Evolutionary conservation across 2,329 filamentous ascomycete species (phyloP).

Genomic region (Coleophoma cylindrospora): DNA sequence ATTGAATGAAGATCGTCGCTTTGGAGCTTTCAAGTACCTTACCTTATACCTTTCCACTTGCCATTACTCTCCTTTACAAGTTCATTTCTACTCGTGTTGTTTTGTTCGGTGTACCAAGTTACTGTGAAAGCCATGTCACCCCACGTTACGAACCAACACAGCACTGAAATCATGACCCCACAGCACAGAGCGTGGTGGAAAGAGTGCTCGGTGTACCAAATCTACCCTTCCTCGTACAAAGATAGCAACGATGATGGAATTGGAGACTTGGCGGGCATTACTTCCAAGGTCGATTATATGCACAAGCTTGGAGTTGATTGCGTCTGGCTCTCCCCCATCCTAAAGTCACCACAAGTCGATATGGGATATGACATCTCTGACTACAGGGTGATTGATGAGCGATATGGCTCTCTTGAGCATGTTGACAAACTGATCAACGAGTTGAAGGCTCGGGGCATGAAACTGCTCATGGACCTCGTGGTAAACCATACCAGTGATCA

Average conservation of each 20-base stretch:
- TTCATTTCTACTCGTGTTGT: too few relatives aligned
- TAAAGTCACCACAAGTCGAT: slow-evolving; percentile 58
- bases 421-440: slow-evolving; percentile 58
- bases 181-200: slow-evolving; percentile 30
- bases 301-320: slow-evolving; percentile 56
- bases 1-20: too few relatives aligned
- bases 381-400: slow-evolving; percentile 60
- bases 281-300: slow-evolving; percentile 57
- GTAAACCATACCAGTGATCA: slow-evolving; percentile 58
- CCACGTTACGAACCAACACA: not conserved
- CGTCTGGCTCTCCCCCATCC: slow-evolving; percentile 65
- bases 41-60: too few relatives aligned
- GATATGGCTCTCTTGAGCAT: slow-evolving; percentile 63
- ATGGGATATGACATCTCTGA: slow-evolving; percentile 73
- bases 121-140: not conserved
- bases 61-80: too few relatives aligned
- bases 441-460: slow-evolving; percentile 55
- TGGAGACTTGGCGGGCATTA: slow-evolving; percentile 59
- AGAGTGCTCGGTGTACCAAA: slow-evolving; percentile 44
- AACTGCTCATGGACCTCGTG: slow-evolving; percentile 67
- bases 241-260: slow-evolving; percentile 54
- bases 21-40: too few relatives aligned
- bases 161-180: not conserved
- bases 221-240: slow-evolving; percentile 54
- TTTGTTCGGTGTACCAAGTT: not conserved